Evolutionary conservation across 2,329 filamentous ascomycete genomes (phyloP).

Genomic region (Diaporthe ilicicola): DNA sequence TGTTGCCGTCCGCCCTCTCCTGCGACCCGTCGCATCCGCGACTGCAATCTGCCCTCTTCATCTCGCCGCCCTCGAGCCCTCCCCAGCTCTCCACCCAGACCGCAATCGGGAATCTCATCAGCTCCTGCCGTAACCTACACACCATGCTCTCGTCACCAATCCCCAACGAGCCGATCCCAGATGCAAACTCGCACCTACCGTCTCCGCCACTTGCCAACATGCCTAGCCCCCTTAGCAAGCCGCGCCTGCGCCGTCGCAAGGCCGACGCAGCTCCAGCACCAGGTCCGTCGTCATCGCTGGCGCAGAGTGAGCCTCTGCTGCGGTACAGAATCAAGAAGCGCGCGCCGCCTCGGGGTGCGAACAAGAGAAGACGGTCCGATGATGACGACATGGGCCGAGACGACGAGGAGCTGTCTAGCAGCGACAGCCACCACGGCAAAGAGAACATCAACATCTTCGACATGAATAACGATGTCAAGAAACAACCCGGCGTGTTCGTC

Average conservation of each 20-base stretch:
- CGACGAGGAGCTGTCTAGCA: constrained; percentile 40
- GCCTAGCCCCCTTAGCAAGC: constrained; percentile 56
- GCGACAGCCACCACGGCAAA: constrained; percentile 37
- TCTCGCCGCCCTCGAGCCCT: constrained; percentile 67
- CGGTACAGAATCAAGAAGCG: constrained; percentile 59
- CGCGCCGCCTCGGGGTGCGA: constrained; percentile 53
- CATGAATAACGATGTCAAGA: constrained; percentile 14
- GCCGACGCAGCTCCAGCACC: constrained; percentile 34
- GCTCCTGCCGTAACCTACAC: constrained; percentile 68
- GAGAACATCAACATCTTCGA: constrained; percentile 36
- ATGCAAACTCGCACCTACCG: constrained; percentile 50
- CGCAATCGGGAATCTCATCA: constrained; percentile 64
- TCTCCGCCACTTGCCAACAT: constrained; percentile 65
- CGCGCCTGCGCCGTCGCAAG: constrained; percentile 62
- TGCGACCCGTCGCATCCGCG: constrained; percentile 64
- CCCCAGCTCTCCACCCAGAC: constrained; percentile 55
- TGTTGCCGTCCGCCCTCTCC: constrained; percentile 66
- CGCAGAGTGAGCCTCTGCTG: constrained; percentile 38
- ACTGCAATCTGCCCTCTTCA: constrained; percentile 59
- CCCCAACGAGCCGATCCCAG: constrained; percentile 48
- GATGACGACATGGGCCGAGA: constrained; percentile 57
- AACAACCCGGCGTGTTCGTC: constrained; percentile 14
- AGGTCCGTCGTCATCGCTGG: constrained; percentile 34
- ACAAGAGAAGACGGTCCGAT: constrained; percentile 60
- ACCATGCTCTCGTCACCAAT: constrained; percentile 59